Base-by-base conservation (phyloP, 2,329 filamentous ascomycete species). In the Penicillium sp. region DNA sequence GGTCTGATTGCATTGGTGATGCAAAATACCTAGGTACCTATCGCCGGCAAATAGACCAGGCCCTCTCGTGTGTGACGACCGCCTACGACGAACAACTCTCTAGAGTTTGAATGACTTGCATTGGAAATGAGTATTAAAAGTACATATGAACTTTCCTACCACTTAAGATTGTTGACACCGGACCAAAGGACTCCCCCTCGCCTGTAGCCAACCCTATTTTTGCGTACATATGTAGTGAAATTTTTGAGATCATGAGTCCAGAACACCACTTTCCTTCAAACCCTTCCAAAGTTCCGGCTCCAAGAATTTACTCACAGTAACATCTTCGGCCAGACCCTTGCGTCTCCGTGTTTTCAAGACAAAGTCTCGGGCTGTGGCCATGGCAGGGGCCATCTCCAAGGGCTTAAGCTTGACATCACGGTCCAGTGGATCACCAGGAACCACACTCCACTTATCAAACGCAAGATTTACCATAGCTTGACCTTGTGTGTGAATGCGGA, bases 371-470 rank as follows among this genome's bases (percentile, higher is more conserved):
- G 94, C 94, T 49, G 93, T 96, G 23, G 90, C 92, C 79, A 96
- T 91, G 51, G 91, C 90, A 53, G 84, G 85, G 1, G 94, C 94
- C 62, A 93, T 91, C 75, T 97, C 93, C 63, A 99, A 80, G 6
- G 93, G 91, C 49, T 90, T 83, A 55, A 94, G 80, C 64, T 91
- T 86, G 61, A 96, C 87, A 60, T 92, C 89, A 70, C 88, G 89
- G 75, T 99, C 94, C 35, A 99, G 83, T 41, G 94, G 94, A 75
- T 99, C 94, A 55, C 94, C 94, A 1, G 94, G 94, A 1, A 99
- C 93, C 61, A 97, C 91, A 70, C 85, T 92, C 94, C 94, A 99
- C 64, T 90, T 87, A 72, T 99, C 94, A 75, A 99, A 99, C 13
- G 96, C 91, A 36, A 99, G 83, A 67, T 88, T 92, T 53, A 97